Conservation (phyloP, 371 early-diverging fungal genomes). For the Chytridiales sp. region DNA sequence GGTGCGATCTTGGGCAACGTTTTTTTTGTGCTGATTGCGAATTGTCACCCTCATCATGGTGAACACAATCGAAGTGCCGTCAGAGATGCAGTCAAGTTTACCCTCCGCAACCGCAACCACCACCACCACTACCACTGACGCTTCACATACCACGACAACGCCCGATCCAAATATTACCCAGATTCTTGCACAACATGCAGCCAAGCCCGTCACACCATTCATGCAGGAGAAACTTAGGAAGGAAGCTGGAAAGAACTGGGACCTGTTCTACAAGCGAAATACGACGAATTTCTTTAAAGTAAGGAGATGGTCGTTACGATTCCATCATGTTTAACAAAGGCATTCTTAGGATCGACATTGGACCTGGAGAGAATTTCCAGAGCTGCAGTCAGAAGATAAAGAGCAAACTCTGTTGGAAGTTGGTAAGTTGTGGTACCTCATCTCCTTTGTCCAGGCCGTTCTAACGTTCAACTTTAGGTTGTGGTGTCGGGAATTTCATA, state of each 20-base stretch:
- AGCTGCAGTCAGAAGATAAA: constrained; percentile 52
- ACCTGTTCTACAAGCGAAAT: constrained; percentile 83
- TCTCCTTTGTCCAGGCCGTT: constrained; percentile 15
- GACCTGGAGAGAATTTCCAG: constrained; percentile 93
- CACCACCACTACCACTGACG: not conserved
- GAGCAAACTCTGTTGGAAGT: constrained; percentile 20
- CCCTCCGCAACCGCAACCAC: too few relatives aligned
- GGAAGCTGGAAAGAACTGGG: constrained; percentile 29
- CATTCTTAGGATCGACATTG: constrained; percentile 75
- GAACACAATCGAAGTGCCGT: too few relatives aligned
- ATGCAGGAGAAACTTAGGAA: constrained; percentile 13
- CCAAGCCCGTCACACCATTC: constrained; percentile 18
- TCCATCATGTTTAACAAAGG: not conserved
- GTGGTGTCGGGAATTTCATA: constrained; percentile 96
- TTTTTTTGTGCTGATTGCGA: not conserved
- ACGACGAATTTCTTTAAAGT: constrained; percentile 88
- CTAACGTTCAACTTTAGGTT: too few relatives aligned
- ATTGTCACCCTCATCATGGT: not conserved
- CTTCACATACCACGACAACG: not conserved
- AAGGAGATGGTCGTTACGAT: not conserved
- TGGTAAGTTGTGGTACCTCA: not conserved
- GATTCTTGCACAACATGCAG: constrained; percentile 18
- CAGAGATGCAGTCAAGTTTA: too few relatives aligned
- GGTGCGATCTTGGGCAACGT: too few relatives aligned
- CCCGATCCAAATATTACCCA: constrained; percentile 2